A percentile compares a stretch with the other conserved stretches of the same genome.
Conservation (phyloP, 2,329 filamentous ascomycete genomes). For the Achaetomium macrosporum region DNA sequence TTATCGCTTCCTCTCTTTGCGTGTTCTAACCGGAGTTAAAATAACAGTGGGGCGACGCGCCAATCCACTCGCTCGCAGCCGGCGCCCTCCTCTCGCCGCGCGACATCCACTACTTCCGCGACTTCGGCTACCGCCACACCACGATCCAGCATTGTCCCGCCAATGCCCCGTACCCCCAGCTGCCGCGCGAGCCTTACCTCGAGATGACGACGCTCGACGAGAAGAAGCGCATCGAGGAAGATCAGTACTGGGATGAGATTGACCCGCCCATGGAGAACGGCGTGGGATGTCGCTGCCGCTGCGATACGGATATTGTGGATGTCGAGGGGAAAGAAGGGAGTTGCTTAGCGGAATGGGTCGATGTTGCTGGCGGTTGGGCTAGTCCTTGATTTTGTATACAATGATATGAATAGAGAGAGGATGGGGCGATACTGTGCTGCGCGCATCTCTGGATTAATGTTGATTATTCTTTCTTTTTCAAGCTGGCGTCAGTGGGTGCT, state of each 20-base stretch:
- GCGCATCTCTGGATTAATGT: too few relatives aligned
- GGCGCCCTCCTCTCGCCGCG: slow-evolving; percentile 73
- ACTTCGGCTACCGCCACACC: slow-evolving; percentile 96
- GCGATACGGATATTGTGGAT: slow-evolving; percentile 95
- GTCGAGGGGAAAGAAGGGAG: slow-evolving; percentile 97
- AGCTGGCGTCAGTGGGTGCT: too few relatives aligned
- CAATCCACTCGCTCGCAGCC: slow-evolving; percentile 94
- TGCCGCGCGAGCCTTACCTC: slow-evolving; percentile 72
- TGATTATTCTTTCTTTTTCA: too few relatives aligned
- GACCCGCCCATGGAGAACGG: slow-evolving; percentile 91
- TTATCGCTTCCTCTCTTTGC: not conserved
- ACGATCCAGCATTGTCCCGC: slow-evolving; percentile 98
- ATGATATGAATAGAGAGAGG: too few relatives aligned
- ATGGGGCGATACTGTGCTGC: too few relatives aligned
- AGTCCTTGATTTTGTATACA: slow-evolving; percentile 25
- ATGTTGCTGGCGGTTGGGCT: slow-evolving; percentile 91
- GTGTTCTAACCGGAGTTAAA: not conserved
- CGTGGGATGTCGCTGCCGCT: slow-evolving; percentile 91
- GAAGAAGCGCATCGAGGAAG: slow-evolving; percentile 82
- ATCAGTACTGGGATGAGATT: slow-evolving; percentile 89
- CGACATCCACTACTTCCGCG: slow-evolving; percentile 98
- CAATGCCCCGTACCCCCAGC: slow-evolving; percentile 84
- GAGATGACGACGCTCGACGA: slow-evolving; percentile 76
- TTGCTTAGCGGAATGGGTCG: slow-evolving; percentile 93
- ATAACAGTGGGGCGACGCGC: slow-evolving; percentile 89